phyloP scores from a whole-genome alignment of 352 stramenopile genomes.

The Pythium sukuiense region DNA sequence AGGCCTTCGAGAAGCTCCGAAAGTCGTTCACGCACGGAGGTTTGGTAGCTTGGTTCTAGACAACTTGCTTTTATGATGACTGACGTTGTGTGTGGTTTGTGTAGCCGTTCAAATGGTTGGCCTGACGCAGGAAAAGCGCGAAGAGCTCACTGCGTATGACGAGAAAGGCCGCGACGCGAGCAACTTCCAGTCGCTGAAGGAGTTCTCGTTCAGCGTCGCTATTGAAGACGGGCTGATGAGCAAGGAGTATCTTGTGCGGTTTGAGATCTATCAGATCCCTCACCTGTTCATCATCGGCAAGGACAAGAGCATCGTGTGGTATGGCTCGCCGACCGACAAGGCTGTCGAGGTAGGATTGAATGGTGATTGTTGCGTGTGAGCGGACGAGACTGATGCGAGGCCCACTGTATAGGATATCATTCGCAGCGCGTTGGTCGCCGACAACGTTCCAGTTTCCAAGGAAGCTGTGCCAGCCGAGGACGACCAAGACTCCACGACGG shows the following conservation, averaged over 20 bases:
- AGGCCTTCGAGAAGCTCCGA: conserved; percentile 48
- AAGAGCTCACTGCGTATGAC: conserved; percentile 63
- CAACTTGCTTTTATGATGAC: neutral
- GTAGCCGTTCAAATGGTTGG: conserved; percentile 60
- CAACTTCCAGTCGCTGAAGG: conserved; percentile 50
- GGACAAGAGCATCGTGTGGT: conserved; percentile 56
- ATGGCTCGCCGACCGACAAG: conserved; percentile 41
- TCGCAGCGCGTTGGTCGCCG: conserved; percentile 32
- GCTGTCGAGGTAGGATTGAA: conserved; percentile 37
- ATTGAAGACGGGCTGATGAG: conserved; percentile 74
- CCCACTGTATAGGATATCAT: conserved; percentile 31
- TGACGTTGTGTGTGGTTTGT: neutral
- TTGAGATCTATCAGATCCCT: conserved; percentile 51
- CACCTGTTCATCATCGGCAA: conserved; percentile 66
- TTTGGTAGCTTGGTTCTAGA: neutral
- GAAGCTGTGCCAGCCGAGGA: conserved; percentile 4
- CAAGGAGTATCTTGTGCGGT: conserved; percentile 74
- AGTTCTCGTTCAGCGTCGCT: conserved; percentile 57
- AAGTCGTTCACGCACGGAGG: conserved; percentile 36
- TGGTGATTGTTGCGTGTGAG: neutral
- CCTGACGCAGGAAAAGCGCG: conserved; percentile 66
- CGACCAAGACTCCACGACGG: conserved; percentile 7
- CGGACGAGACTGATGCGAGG: neutral
- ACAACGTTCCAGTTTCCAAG: conserved; percentile 15
- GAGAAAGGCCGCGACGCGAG: conserved; percentile 53